phyloP scores from a whole-genome alignment of 2,329 filamentous ascomycete genomes.

The Penicillium corylophilum region DNA sequence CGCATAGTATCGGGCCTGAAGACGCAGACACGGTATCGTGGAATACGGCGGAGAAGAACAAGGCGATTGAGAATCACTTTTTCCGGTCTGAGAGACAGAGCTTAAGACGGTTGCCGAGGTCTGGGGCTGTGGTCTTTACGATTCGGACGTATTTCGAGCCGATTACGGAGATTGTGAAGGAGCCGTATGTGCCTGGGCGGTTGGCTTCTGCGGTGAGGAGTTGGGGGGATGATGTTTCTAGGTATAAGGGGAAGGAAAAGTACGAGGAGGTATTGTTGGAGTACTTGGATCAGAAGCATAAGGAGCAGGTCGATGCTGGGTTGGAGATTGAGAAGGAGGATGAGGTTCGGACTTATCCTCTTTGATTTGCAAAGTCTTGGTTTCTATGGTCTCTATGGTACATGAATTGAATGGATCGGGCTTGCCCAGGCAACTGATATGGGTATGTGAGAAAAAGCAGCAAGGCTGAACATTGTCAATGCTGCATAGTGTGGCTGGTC shows the following conservation, averaged over 20 bases:
- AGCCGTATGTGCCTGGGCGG: conserved; percentile 74
- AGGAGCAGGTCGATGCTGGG: conserved; percentile 68
- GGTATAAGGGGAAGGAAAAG: conserved; percentile 75
- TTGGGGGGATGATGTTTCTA: conserved; percentile 74
- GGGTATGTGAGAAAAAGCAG: background rate
- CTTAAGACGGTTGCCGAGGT: conserved; percentile 60
- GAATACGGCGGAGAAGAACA: conserved; percentile 73
- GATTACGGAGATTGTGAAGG: conserved; percentile 64
- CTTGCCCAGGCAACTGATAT: background rate
- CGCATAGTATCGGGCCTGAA: conserved; percentile 70
- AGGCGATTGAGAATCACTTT: conserved; percentile 68
- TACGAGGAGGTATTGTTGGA: conserved; percentile 73
- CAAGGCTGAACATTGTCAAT: background rate
- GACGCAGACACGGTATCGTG: conserved; percentile 65
- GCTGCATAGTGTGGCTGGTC: background rate
- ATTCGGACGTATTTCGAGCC: conserved; percentile 79
- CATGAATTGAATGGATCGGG: background rate
- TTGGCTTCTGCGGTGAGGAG: conserved; percentile 76
- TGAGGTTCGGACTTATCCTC: conserved; percentile 63
- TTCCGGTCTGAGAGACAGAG: conserved; percentile 77
- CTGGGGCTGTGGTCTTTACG: conserved; percentile 66
- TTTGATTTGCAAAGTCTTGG: conserved; percentile 24
- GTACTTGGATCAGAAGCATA: conserved; percentile 72
- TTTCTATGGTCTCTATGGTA: background rate
- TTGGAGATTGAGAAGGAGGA: conserved; percentile 63